A percentile compares a stretch with the other conserved stretches of the same genome.
Conservation (phyloP, 192 early-diverging fungal species). For the Umbelopsis vinacea region DNA sequence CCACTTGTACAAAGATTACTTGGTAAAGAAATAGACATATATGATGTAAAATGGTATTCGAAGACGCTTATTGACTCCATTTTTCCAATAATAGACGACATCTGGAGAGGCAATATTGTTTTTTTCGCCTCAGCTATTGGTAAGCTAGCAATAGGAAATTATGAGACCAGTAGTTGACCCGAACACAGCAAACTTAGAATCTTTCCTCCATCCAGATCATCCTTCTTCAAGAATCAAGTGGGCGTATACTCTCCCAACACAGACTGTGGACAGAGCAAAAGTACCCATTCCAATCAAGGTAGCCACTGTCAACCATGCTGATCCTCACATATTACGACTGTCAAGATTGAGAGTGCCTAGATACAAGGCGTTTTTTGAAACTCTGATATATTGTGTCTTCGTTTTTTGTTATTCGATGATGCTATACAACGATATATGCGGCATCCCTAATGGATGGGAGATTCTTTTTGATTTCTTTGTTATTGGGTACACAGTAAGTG, state of each 20-base stretch:
- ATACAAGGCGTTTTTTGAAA: conserved; percentile 47
- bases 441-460: conserved; percentile 34
- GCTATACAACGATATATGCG: conserved; percentile 33
- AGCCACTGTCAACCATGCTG: conserved; percentile 18
- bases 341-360: conserved; percentile 43
- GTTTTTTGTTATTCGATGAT: conserved; percentile 45
- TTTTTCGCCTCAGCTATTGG: conserved; percentile 47
- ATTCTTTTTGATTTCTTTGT: conserved; percentile 30
- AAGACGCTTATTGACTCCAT: not conserved
- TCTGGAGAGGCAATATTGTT: conserved; percentile 46
- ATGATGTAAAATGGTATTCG: not conserved
- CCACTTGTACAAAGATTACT: conserved; percentile 45
- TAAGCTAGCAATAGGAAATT: conserved; percentile 18
- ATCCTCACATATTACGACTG: conserved; percentile 42
- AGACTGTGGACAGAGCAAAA: conserved; percentile 9
- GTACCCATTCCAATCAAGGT: not conserved
- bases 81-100: conserved; percentile 33
- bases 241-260: conserved; percentile 14
- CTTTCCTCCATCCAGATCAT: not conserved
- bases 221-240: conserved; percentile 19
- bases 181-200: not conserved
- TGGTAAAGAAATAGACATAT: conserved; percentile 27
- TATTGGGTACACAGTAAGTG: conserved; percentile 19
- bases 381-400: conserved; percentile 40
- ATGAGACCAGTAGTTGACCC: not conserved